Base-by-base conservation (phyloP, 345 rosid genomes). In the Lepidium didymum region DNA sequence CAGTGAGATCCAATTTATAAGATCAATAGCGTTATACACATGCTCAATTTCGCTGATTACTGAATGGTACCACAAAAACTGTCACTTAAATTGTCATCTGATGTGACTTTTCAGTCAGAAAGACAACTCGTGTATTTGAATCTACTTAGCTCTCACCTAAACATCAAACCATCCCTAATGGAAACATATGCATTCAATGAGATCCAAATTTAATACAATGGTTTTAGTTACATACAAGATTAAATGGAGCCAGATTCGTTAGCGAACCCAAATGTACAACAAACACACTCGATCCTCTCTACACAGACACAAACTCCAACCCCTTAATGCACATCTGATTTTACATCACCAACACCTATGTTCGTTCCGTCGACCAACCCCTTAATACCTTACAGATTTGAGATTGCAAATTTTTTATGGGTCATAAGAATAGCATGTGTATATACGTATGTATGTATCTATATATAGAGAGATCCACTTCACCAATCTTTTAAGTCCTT, bases 391-490 rank as follows among this genome's bases (percentile, higher is more conserved):
- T 67, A 58, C 10, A 23, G 29, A 47, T 41, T 29, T 41, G 9
- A 47, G 40, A 47, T 37, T 46, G 46, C 58, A 12, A 42, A 41
- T 18, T 21, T 0, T 72, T 37, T 1, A 40, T 19, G 38, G 65
- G 59, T 62, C 5, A 21, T 56, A 64, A 66, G 18, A 60, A 61
- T 67, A 74, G 42, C 64, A 74, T 29, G 68, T 53, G 43, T 66
- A 43, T 67, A 68, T 21, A 54, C 27, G 35, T 52, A 46, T 57
- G n/a, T 45, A 57, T 59, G 63, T 66, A 43, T 73, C 37, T 74
- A 74, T 74, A 58, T 60, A 74, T 63, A 74, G 42, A 67, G 42
- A 67, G 73, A 43, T 59, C 73, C 57, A 60, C 73, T 67, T 67
- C 68, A 33, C 61, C 33, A 34, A 40, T 41, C 52, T 19, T 14